phyloP scores from a whole-genome alignment of 2,329 filamentous ascomycete genomes.

The Talaromyces sp. region DNA sequence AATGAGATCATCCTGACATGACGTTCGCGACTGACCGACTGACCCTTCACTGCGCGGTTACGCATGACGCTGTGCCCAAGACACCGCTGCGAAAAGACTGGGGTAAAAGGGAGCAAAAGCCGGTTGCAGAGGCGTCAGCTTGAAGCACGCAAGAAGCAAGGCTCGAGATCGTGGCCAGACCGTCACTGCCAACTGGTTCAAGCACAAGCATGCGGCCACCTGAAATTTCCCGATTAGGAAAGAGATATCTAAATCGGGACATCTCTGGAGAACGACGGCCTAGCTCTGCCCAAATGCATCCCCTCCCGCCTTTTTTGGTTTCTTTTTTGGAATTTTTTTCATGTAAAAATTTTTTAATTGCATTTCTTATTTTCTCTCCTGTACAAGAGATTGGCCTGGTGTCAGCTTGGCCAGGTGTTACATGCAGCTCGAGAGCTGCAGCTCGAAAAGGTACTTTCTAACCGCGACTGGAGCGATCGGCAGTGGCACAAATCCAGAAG shows the following conservation, averaged over 20 bases:
- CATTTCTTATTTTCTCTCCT: background rate
- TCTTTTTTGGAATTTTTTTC: background rate
- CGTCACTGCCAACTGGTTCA: background rate
- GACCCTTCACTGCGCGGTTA: background rate
- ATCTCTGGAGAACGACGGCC: background rate
- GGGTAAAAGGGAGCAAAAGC: background rate
- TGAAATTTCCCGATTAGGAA: background rate
- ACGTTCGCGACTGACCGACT: background rate
- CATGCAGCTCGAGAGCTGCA: background rate
- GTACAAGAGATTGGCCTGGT: background rate
- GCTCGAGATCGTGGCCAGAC: background rate
- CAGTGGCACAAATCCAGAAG: background rate
- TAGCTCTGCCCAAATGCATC: background rate
- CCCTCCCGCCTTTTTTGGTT: background rate
- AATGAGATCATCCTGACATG: background rate
- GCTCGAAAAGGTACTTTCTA: background rate
- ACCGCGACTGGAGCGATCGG: background rate
- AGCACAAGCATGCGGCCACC: background rate
- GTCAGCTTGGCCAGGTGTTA: background rate
- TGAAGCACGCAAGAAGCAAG: background rate
- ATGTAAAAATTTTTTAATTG: background rate
- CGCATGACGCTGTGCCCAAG: background rate
- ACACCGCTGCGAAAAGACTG: background rate
- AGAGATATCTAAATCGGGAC: background rate
- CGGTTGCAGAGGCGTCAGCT: background rate